Base-by-base conservation (phyloP, 306 rosid species). In the Prunus mira region DNA sequence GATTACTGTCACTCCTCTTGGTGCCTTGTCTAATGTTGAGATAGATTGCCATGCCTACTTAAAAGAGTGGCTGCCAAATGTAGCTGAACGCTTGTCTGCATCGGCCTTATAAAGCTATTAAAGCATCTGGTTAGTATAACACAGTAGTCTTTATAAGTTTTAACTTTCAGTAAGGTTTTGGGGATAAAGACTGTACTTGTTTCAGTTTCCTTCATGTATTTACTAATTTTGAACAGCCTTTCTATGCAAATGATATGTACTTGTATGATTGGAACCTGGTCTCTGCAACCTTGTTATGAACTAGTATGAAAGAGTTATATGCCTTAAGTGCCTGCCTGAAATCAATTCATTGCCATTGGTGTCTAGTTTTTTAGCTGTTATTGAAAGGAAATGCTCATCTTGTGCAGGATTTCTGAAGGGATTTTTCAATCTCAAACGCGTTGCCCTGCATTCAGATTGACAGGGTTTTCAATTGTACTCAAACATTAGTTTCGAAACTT, bases 1-100 rank as follows among this genome's bases (percentile, higher is more conserved):
- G 98, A 90, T 95, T 69, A 88, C 97, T 34, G 92, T 95, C 79
- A 89, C 96, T 81, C 96, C 98, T 72, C 90, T 95, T 69, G 92
- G 86, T 63, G 93, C 90, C 80, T 79, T 89, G 67, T 83, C 92
- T 56, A 74, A 45, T 47, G 89, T 85, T 22, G 98, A 88, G 69
- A 67, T 32, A 22, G 91, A 92, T 62, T 82, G 92, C 78, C 73
- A 79, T 72, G 81, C 80, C 77, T 90, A 74, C 88, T 84, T 89
- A 52, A 74, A 85, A 79, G 86, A 84, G 58, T 92, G 93, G 97
- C 86, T 95, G 55, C 92, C 86, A 10, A 84, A 81, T 78, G 89
- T 85, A 75, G 76, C 74, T 81, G 93, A 83, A 67, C 72, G 10
- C 82, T 43, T 78, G 72, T 79, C 88, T 13, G 61, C 93, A 45